Evolutionary conservation across 371 early-diverging fungal genomes (phyloP), one percentile per base, ranked within the genome.

Genomic region (Mucor mucedo): DNA sequence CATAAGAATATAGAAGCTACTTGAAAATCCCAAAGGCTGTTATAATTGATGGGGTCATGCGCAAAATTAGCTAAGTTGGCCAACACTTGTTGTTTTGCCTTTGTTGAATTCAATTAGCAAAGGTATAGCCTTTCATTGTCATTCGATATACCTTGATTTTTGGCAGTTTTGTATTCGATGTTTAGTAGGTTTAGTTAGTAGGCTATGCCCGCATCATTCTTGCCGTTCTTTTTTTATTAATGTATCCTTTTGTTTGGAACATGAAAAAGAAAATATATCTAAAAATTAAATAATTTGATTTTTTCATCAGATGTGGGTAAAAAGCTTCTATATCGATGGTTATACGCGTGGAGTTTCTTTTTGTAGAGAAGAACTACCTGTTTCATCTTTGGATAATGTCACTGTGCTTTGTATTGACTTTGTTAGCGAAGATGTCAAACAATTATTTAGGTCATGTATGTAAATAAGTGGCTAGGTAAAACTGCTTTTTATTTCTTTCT

Each of bases 21-120:
- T 28, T 83, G 66, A 3, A 81, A 53, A 48, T 84, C 62, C 75
- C 76, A 79, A 6, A 87, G 66, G 41, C 65, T 79, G 4, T 70
- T 58, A 41, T 83, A 82, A 59, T 87, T 87, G 30, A 79, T 76
- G 0, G 88, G 84, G 72, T 87, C 85, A 50, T 87, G 86, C 5
- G 88, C 83, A 66, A 87, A 87, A 65, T 87, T 87, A 41, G 80
- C 84, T 11, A 87, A 70, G 63, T 84, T 78, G 1, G 87, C 86
- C 10, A 87, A 60, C 21, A 87, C 73, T 66, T 85, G 83, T 16
- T 78, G 77, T 52, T 78, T 79, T 7, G 81, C 76, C 28, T 81
- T 85, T 86, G 54, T 41, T 53, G 9, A n/a, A 8, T 62, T 53
- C 40, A 8, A 33, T 58, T 45, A 52, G 39, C 11, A 56, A 55